phyloP scores from a whole-genome alignment of 208 protist genomes.

The Leishmania martiniquensis region DNA sequence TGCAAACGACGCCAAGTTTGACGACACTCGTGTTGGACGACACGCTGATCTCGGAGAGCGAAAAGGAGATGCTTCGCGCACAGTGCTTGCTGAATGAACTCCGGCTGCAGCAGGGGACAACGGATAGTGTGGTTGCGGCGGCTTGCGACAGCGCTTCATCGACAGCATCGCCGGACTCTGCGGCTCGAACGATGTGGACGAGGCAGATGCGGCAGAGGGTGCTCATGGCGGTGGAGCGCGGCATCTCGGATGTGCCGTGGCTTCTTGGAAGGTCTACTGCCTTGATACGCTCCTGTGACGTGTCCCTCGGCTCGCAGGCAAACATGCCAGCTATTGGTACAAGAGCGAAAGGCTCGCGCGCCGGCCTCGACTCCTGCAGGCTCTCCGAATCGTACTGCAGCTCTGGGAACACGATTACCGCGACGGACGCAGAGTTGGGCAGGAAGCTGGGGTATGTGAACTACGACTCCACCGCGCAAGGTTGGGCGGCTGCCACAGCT shows the following conservation, averaged over 20 bases:
- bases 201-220: slow-evolving; percentile 16
- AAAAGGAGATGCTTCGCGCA: slow-evolving; percentile 33
- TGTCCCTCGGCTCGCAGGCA: not conserved
- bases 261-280: slow-evolving; percentile 22
- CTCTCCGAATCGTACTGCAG: not conserved
- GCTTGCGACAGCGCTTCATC: not conserved
- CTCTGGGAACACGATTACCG: not conserved
- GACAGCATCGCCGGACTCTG: not conserved
- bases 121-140: not conserved
- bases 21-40: slow-evolving; percentile 34
- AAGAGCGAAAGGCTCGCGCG: not conserved
- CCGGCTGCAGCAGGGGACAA: slow-evolving; percentile 11
- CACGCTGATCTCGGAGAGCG: slow-evolving; percentile 32
- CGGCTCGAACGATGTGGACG: not conserved
- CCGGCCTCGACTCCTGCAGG: not conserved
- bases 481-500: not conserved
- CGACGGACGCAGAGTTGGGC: not conserved
- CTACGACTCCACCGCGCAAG: slow-evolving; percentile 1
- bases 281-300: slow-evolving; percentile 12
- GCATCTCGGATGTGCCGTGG: slow-evolving; percentile 22
- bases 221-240: slow-evolving; percentile 16
- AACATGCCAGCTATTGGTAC: not conserved
- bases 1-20: slow-evolving; percentile 45
- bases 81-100: slow-evolving; percentile 39
- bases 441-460: not conserved